Evolutionary conservation across 495 filamentous ascomycete species (phyloP).

Genomic region (Xylaria acuta): DNA sequence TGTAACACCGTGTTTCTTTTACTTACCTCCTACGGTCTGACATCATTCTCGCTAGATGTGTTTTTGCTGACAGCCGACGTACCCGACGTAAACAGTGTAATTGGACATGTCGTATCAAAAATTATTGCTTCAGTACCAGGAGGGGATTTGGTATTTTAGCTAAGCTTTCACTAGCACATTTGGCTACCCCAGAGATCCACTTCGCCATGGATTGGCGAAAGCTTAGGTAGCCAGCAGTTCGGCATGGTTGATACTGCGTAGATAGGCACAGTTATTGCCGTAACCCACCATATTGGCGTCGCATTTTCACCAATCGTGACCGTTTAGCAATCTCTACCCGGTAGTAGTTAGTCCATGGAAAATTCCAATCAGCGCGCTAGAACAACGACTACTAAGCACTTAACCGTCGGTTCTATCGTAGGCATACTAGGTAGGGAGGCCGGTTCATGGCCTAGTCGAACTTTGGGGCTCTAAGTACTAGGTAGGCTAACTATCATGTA

Average conservation of each 20-base stretch:
- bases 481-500: neutral
- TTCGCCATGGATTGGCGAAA: neutral
- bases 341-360: neutral
- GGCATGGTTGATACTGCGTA: neutral
- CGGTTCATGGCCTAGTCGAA: neutral
- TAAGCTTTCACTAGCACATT: neutral
- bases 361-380: neutral
- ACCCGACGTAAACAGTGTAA: neutral
- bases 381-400: neutral
- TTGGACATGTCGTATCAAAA: too few relatives aligned
- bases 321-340: neutral
- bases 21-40: too few relatives aligned
- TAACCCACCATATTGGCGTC: neutral
- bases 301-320: neutral
- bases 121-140: neutral
- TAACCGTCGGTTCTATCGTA: neutral
- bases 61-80: constrained; percentile 1
- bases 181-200: neutral
- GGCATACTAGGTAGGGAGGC: neutral
- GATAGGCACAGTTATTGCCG: neutral
- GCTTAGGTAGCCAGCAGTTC: neutral
- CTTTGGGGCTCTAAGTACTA: neutral
- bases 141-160: neutral
- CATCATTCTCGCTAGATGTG: neutral
- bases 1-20: neutral